Conservation (phyloP, 176 grass and related monocot genomes). For the barley (Hordeum vulgare) region DNA sequence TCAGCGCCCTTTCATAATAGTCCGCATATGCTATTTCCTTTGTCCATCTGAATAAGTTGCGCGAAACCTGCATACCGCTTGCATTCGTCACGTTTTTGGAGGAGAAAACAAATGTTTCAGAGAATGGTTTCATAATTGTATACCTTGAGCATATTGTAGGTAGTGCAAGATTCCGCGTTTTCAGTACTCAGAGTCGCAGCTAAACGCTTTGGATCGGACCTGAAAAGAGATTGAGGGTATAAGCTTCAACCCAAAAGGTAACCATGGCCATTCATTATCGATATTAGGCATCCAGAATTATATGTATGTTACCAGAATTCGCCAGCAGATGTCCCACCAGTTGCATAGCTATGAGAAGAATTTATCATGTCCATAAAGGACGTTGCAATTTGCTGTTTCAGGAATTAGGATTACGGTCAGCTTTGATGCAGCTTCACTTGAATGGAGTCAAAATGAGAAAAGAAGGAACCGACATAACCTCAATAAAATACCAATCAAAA, state of each 20-base stretch:
- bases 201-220: slow-evolving; percentile 77
- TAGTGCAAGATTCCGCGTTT: slow-evolving; percentile 92
- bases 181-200: slow-evolving; percentile 61
- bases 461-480: not conserved
- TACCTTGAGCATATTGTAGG: slow-evolving; percentile 98
- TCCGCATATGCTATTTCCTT: slow-evolving; percentile 85
- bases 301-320: slow-evolving; percentile 74
- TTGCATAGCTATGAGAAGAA: slow-evolving; percentile 91
- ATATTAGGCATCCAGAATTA: not conserved
- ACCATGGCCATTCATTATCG: not conserved
- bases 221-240: slow-evolving; percentile 18
- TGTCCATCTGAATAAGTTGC: slow-evolving; percentile 95
- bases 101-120: not conserved
- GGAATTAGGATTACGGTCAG: slow-evolving; percentile 18
- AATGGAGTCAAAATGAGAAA: slow-evolving; percentile 4
- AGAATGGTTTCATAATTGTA: not conserved
- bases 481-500: not conserved
- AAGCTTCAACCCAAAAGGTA: not conserved
- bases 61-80: slow-evolving; percentile 47
- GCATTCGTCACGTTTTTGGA: not conserved
- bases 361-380: slow-evolving; percentile 96
- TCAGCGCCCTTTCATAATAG: slow-evolving; percentile 91
- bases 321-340: slow-evolving; percentile 80
- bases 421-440: not conserved
- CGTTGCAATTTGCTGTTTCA: slow-evolving; percentile 58